These are phyloP conservation scores for Vanilla planifolia DNA, from an alignment of 106 monocot genomes.

Conservation along the genomic window DNA sequence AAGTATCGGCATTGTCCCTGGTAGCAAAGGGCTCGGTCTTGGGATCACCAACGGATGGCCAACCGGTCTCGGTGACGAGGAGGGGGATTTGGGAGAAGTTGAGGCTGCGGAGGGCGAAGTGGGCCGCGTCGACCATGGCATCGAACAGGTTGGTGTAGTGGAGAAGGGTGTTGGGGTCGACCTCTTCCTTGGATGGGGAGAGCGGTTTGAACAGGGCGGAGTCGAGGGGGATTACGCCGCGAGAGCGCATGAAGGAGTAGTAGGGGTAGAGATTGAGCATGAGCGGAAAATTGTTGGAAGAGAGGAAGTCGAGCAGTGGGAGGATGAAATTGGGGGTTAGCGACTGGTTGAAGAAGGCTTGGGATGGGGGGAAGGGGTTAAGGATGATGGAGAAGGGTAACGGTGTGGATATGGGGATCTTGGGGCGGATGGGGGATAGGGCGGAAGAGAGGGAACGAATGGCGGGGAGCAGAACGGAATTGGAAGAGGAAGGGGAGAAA, in stretches of 20 bases:
- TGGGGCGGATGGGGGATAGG: constrained; percentile 20
- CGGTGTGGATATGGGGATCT: constrained; percentile 58
- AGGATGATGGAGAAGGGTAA: constrained; percentile 52
- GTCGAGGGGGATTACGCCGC: constrained; percentile 64
- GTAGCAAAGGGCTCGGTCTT: constrained; percentile 56
- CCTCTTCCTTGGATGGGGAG: constrained; percentile 55
- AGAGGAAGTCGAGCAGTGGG: constrained; percentile 59
- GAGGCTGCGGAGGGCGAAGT: constrained; percentile 65
- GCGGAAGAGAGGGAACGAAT: constrained; percentile 33
- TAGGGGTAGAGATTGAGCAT: constrained; percentile 92
- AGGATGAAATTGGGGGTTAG: constrained; percentile 33
- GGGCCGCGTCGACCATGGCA: constrained; percentile 88
- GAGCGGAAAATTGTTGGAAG: constrained; percentile 43
- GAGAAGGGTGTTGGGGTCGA: constrained; percentile 94
- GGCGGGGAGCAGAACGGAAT: constrained; percentile 64
- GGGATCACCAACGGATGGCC: constrained; percentile 71
- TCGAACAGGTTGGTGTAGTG: constrained; percentile 91
- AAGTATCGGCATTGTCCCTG: constrained; percentile 63
- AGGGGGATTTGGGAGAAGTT: constrained; percentile 51
- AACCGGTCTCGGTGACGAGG: constrained; percentile 82
- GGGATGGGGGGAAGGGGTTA: constrained; percentile 87
- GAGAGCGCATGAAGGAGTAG: constrained; percentile 51
- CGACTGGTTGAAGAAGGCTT: constrained; percentile 82
- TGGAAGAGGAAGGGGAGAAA: constrained; percentile 34
- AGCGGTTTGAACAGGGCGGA: constrained; percentile 77